phyloP scores from a whole-genome alignment of 1,284 basidiomycete genomes.

The Marasmius oreades region DNA sequence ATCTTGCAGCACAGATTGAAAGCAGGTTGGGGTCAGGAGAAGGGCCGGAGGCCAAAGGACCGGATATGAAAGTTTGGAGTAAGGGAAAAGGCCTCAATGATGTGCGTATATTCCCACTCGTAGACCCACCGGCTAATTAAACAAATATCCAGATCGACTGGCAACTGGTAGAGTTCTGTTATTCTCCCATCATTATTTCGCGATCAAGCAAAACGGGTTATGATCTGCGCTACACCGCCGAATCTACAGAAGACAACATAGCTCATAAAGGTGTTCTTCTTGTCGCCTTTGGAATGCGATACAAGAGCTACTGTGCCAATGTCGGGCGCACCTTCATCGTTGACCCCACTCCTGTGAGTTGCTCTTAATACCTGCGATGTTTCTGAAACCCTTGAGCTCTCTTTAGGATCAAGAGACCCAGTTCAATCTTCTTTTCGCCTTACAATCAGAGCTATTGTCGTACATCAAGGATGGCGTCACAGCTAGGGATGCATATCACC shows the following conservation, averaged over 20 bases:
- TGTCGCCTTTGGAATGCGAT: constrained; percentile 86
- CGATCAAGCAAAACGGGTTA: constrained; percentile 80
- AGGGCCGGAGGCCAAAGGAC: constrained; percentile 68
- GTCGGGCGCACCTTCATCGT: constrained; percentile 94
- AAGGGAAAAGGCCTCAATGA: constrained; percentile 74
- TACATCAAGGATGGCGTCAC: constrained; percentile 81
- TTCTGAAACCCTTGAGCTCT: constrained; percentile 10
- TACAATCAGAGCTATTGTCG: constrained; percentile 77
- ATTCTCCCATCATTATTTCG: constrained; percentile 94
- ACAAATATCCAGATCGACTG: constrained; percentile 69
- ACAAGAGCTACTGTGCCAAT: constrained; percentile 91
- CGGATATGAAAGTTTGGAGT: constrained; percentile 87
- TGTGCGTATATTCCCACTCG: constrained; percentile 38
- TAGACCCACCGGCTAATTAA: neutral
- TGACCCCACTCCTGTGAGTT: constrained; percentile 79
- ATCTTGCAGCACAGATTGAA: constrained; percentile 83
- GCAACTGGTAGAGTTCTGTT: constrained; percentile 87
- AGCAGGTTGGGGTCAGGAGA: constrained; percentile 83
- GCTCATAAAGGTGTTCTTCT: constrained; percentile 91
- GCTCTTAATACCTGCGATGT: neutral
- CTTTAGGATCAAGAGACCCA: constrained; percentile 86
- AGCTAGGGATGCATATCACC: constrained; percentile 79
- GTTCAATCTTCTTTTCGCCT: constrained; percentile 74
- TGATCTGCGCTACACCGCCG: constrained; percentile 84
- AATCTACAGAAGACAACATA: constrained; percentile 81